A percentile compares a stretch with the other conserved stretches of the same genome.
Conservation (phyloP, 768 basidiomycete species). For the Chalciporus piperatus region DNA sequence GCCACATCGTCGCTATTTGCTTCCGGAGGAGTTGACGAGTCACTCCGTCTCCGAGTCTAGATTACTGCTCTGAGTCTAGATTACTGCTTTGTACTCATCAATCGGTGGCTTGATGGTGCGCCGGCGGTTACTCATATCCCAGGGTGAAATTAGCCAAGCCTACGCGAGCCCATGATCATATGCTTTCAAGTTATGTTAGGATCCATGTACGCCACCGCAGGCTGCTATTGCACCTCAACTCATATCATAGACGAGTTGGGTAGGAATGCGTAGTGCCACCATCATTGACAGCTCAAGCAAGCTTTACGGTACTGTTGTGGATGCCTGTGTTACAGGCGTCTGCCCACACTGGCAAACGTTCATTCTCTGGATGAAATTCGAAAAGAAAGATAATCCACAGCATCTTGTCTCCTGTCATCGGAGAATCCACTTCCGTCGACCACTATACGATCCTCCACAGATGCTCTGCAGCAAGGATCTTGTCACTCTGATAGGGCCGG, state of each 20-base stretch:
- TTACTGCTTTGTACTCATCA: not conserved
- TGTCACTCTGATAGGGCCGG: not conserved
- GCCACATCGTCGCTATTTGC: not conserved
- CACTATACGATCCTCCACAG: not conserved
- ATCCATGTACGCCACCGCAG: slow-evolving; percentile 25
- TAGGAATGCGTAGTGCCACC: not conserved
- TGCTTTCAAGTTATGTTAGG: not conserved
- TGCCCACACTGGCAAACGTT: not conserved
- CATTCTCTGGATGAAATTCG: not conserved
- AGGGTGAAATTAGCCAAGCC: not conserved
- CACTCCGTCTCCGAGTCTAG: not conserved
- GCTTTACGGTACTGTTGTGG: not conserved
- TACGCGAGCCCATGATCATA: not conserved
- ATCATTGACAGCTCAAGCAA: not conserved
- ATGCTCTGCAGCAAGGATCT: not conserved
- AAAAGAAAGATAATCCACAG: slow-evolving; percentile 5
- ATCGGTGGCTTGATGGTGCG: not conserved
- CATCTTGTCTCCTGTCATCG: slow-evolving; percentile 5
- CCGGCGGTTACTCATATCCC: not conserved
- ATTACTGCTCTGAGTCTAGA: too few relatives aligned
- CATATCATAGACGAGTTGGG: not conserved
- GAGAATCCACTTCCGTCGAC: not conserved
- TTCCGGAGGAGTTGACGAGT: not conserved
- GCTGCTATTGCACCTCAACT: slow-evolving; percentile 1
- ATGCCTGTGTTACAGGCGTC: not conserved